phyloP scores from a whole-genome alignment of 148 eudicot species.

The Arbutus unedo region DNA sequence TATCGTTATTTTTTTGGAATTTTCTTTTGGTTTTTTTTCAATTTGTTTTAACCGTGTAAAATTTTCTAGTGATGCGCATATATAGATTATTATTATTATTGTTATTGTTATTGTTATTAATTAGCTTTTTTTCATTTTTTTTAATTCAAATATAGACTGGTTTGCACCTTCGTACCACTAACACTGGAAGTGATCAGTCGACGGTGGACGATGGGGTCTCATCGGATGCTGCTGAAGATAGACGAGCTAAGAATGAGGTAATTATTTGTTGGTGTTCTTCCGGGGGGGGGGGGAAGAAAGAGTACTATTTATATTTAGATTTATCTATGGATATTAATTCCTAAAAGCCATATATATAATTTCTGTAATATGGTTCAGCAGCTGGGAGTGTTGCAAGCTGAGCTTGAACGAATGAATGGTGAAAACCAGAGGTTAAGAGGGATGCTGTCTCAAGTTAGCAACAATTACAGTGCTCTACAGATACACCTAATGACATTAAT shows the following conservation, averaged over 20 bases:
- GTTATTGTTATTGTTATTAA: background rate
- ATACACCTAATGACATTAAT: constrained; percentile 40
- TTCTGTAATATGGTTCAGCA: constrained; percentile 10
- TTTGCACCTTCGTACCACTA: constrained; percentile 65
- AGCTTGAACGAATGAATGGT: constrained; percentile 53
- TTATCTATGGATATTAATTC: too few relatives aligned
- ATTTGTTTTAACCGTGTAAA: background rate
- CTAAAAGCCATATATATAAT: too few relatives aligned
- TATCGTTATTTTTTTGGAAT: background rate
- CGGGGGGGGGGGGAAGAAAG: too few relatives aligned
- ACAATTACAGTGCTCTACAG: constrained; percentile 51
- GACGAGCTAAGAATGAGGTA: constrained; percentile 64
- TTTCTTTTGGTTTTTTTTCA: background rate
- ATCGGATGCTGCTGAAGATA: constrained; percentile 48
- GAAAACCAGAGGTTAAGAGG: constrained; percentile 70
- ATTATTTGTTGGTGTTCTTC: background rate
- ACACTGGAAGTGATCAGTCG: constrained; percentile 65
- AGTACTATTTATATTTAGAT: background rate
- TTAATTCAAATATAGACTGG: constrained; percentile 43
- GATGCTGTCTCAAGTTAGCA: constrained; percentile 55
- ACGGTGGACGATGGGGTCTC: constrained; percentile 64
- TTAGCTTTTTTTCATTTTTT: background rate
- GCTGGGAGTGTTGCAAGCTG: constrained; percentile 51
- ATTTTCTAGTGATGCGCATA: background rate
- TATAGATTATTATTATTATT: background rate